Base-by-base conservation (phyloP, 1,284 basidiomycete species). In the Quambalaria eucalypti region DNA sequence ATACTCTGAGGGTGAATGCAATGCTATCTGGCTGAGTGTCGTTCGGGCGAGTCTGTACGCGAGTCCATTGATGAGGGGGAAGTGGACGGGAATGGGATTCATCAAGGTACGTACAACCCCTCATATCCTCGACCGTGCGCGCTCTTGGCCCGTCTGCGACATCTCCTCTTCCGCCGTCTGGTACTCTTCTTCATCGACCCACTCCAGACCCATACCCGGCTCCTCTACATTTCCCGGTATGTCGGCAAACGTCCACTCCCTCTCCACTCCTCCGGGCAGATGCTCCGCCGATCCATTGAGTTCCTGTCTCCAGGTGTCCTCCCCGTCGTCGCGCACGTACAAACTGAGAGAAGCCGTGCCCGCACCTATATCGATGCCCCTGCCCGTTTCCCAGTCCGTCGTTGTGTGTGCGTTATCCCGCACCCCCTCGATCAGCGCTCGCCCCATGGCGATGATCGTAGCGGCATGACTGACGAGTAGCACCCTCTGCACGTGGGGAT, bases 381-480 rank as follows among this genome's bases (percentile, higher is more conserved):
- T 14, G 19, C 42, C 42, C 12, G 42, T 46, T 6, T 26, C 25
- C 42, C 42, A 46, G 25, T 46, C 19, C 4, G 42, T 46, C 42
- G n/a, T 46, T 33, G 31, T n/a, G 21, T 46, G 21, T 26, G 16
- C 21, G 5, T 26, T 12, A 14, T 26, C 42, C 42, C 42, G 54
- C 0, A 74, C 70, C 28, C 78, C 77, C 46, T 81, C 82, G 4
- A 83, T 60, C 36, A 90, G 79, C 38, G 79, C 82, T 52, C 84
- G 79, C 4, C 81, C 81, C 42, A 91, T 80, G 2, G 84, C 83
- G 60, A 88, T 87, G 58, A 81, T 79, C 4, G 87, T 85, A 14
- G 87, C 88, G 0, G 88, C 88, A 71, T 91, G 88, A 56, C 82
- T 84, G 61, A 88, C 80, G 28, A 91, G 76, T 33, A 90, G 69